A percentile compares a stretch with the other conserved stretches of the same genome.
These are phyloP conservation scores for Colletotrichum nymphaeae DNA, from an alignment of 2,329 filamentous ascomycete genomes.

Conservation along the genomic window DNA sequence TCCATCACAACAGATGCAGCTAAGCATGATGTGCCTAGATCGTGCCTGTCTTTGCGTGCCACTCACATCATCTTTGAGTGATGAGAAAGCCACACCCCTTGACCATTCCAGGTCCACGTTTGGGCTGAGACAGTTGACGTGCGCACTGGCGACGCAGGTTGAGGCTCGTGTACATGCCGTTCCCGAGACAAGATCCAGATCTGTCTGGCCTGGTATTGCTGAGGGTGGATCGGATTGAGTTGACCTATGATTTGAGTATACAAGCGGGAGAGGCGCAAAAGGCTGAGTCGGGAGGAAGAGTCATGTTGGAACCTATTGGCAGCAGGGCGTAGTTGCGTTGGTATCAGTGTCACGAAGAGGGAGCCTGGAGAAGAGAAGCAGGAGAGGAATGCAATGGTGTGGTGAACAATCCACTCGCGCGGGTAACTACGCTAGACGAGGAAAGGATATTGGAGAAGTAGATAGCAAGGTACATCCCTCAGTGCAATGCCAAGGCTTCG, in stretches of 20 bases:
- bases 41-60: slow-evolving; percentile 5
- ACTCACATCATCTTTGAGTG: slow-evolving; percentile 9
- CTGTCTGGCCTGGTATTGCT: not conserved
- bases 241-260: not conserved
- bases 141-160: slow-evolving; percentile 10
- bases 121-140: slow-evolving; percentile 26
- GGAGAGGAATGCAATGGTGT: slow-evolving; percentile 10
- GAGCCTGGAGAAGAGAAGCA: not conserved
- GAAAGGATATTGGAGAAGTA: not conserved
- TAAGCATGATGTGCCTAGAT: not conserved
- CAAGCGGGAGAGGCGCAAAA: slow-evolving; percentile 14
- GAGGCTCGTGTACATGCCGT: slow-evolving; percentile 27
- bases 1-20: not conserved
- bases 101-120: slow-evolving; percentile 11
- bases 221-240: not conserved
- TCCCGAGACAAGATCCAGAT: slow-evolving; percentile 27
- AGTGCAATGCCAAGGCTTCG: rapidly evolving
- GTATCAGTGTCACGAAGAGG: not conserved
- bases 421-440: slow-evolving; percentile 4
- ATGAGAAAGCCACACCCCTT: not conserved
- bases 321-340: not conserved
- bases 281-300: not conserved
- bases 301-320: not conserved
- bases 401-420: slow-evolving; percentile 23
- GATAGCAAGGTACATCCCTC: not conserved